Base-by-base conservation (phyloP, 306 rosid species). In the Fragaria iinumae region DNA sequence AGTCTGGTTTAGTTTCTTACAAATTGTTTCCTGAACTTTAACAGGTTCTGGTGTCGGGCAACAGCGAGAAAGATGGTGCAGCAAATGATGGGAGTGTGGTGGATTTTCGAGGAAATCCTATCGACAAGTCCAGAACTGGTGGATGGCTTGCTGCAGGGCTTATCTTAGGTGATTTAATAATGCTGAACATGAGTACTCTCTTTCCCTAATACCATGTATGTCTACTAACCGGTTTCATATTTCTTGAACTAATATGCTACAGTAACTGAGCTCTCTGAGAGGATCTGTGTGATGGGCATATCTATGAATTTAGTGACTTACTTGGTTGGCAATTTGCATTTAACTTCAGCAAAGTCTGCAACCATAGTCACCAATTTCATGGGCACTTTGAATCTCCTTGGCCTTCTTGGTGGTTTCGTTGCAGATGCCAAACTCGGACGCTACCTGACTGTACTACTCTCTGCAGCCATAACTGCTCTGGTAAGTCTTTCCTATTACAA, bases 111-210 rank as follows among this genome's bases (percentile, higher is more conserved):
- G 97, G 97, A 18, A 74, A 81, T 6, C 92, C 90, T 0, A 90
- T 71, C 0, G 93, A 92, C 77, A 95, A 90, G 71, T 79, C 87
- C 27, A 90, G 83, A 71, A 89, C 93, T 13, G 97, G 98, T 2
- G 91, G 97, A 45, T 95, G 98, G 98, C 81, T 92, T 67, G 97
- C 88, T 57, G 96, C 97, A 59, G 97, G 96, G 71, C 93, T 95
- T 64, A 91, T 88, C 83, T 86, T 95, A 91, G 97, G 98, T 95
- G 44, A 76, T 80, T 70, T 16, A 32, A 59, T 75, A 27, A 21
- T 38, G 20, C 38, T 10, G 11, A 39, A 36, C 44, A 36, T 34
- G 69, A 36, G 50, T 21, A 11, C 1, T 48, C 16, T 56, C 57
- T 55, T 13, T 5, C 12, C 4, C 23, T 13, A 11, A 5, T 4